These are phyloP conservation scores for Fraxinus platypoda DNA, from an alignment of 305 asterid species.

Conservation along the genomic window DNA sequence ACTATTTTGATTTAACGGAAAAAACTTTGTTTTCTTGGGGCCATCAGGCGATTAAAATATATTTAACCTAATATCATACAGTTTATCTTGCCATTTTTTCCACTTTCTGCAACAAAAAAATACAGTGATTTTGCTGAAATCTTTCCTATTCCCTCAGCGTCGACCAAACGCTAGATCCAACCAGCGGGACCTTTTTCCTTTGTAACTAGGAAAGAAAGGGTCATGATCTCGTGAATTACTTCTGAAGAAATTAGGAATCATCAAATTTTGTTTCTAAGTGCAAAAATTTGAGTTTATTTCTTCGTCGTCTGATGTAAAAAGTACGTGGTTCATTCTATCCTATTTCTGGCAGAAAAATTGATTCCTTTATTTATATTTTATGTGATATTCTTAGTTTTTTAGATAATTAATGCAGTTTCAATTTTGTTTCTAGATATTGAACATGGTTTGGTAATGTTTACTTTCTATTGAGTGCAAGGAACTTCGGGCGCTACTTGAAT, in stretches of 20 bases:
- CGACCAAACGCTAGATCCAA: neutral
- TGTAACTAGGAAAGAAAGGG: neutral
- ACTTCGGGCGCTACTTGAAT: neutral
- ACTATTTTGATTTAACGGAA: slow-evolving; percentile 43
- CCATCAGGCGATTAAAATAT: slow-evolving; percentile 9
- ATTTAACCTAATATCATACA: neutral
- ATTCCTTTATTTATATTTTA: slow-evolving; percentile 26
- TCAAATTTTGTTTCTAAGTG: neutral
- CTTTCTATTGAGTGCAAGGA: slow-evolving; percentile 6
- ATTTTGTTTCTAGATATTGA: neutral
- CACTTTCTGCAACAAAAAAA: neutral
- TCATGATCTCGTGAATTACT: neutral
- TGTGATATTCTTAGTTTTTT: slow-evolving; percentile 11
- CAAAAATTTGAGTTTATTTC: neutral
- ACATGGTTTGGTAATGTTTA: slow-evolving; percentile 6
- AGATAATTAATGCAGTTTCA: neutral
- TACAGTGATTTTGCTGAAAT: neutral
- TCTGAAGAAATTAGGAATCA: neutral
- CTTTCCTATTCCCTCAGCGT: neutral
- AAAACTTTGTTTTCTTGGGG: slow-evolving; percentile 2
- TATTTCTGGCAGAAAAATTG: neutral
- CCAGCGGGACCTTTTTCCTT: neutral
- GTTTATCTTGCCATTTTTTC: neutral
- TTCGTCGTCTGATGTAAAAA: neutral
- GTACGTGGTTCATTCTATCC: neutral